Percentiles rank a stretch among this genome's conserved stretches.
These are phyloP conservation scores for Exophiala calicioides DNA, from an alignment of 2,329 filamentous ascomycete species.

Conservation along the genomic window DNA sequence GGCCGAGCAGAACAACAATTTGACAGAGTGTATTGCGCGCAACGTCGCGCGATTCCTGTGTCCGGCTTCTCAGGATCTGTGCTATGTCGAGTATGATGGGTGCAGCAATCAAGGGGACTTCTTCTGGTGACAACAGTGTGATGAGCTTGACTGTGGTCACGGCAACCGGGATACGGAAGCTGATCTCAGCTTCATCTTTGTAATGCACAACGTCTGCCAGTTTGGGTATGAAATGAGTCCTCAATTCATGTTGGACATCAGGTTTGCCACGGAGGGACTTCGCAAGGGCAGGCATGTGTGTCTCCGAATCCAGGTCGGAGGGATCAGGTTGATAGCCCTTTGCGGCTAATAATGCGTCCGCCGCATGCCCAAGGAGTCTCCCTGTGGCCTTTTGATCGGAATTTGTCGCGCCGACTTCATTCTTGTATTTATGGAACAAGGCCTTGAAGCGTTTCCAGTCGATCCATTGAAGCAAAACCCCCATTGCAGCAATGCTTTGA, in stretches of 20 bases:
- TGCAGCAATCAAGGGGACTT: slow-evolving; percentile 74
- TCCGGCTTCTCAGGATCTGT: slow-evolving; percentile 85
- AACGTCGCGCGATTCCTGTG: slow-evolving; percentile 86
- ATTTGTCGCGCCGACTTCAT: slow-evolving; percentile 74
- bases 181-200: slow-evolving; percentile 93
- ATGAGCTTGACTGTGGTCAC: slow-evolving; percentile 86
- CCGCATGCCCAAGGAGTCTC: slow-evolving; percentile 75
- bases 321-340: slow-evolving; percentile 38
- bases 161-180: slow-evolving; percentile 85
- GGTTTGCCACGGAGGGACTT: slow-evolving; percentile 65
- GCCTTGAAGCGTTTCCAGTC: slow-evolving; percentile 91
- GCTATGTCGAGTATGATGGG: slow-evolving; percentile 87
- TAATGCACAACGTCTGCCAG: slow-evolving; percentile 84
- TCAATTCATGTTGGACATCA: slow-evolving; percentile 72
- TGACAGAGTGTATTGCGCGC: slow-evolving; percentile 84
- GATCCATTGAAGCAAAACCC: slow-evolving; percentile 70
- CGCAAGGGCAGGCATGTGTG: slow-evolving; percentile 50
- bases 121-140: slow-evolving; percentile 71
- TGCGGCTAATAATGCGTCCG: slow-evolving; percentile 70
- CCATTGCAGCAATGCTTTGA: slow-evolving; percentile 80
- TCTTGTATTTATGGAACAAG: slow-evolving; percentile 78
- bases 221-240: slow-evolving; percentile 73
- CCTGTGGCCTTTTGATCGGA: slow-evolving; percentile 69
- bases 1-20: slow-evolving; percentile 77
- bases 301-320: slow-evolving; percentile 25